Evolutionary conservation across 495 filamentous ascomycete genomes (phyloP), one percentile per base, ranked within the genome.

Genomic region (Xylaria intraflava): DNA sequence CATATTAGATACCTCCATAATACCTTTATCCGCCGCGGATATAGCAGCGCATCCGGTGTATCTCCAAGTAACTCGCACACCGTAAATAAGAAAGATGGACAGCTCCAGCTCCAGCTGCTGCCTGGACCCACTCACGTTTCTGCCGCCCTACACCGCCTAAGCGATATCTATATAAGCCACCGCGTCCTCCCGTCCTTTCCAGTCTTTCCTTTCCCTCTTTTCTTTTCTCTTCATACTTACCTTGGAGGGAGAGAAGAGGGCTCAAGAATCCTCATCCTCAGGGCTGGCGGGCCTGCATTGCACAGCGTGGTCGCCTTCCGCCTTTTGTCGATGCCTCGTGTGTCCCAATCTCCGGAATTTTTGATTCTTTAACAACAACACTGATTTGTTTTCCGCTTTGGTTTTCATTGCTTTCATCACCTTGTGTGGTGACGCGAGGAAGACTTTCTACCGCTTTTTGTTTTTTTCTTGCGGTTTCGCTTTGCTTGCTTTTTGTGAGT

Each of bases 221-320:
- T 16, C 23, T 48, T 35, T 49, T 27, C 38, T 49, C 46, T 49
- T 38, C 46, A 49, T 49, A 49, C 46, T 49, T 49, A 49, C 46
- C 46, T 49, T 49, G 46, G 46, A 49, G 30, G 46, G 43, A 23
- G 30, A 22, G 30, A 38, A 38, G 22, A 12, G 16, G 17, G 46
- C 30, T 49, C 29, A 49, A 36, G n/a, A 38, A 49, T 49, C 17
- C 30, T 24, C 30, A 36, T 49, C 33, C 33, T 49, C 46, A 39
- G 33, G 46, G 46, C 20, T 38, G 33, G 31, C 17, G 46, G 31
- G 46, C 46, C 46, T 49, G 46, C 46, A 36, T 36, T 49, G 46
- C 30, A 49, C 30, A 49, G 19, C 46, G 46, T 31, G 46, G 46
- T 46, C 19, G 29, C 33, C 31, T 24, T 27, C 17, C 33, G 46